These are phyloP conservation scores for Somion occarium DNA, from an alignment of 1,284 basidiomycete species.

Conservation along the genomic window DNA sequence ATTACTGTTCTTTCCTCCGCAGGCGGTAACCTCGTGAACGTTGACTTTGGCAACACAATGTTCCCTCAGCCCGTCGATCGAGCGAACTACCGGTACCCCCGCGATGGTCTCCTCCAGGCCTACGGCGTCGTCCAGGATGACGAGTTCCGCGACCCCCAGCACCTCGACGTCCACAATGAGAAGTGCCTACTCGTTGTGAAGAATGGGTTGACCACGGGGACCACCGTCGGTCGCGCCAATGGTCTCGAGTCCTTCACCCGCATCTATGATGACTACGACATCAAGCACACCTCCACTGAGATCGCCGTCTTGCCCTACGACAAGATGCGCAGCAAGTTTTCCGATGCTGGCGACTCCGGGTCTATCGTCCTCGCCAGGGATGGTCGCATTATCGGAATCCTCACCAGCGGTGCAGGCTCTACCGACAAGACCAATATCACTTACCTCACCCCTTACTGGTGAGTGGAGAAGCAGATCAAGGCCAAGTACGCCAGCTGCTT, in stretches of 20 bases:
- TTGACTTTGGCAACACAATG: constrained; percentile 25
- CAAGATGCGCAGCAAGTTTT: constrained; percentile 21
- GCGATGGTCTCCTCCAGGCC: constrained; percentile 25
- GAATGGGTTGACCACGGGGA: constrained; percentile 16
- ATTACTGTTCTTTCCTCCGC: constrained; percentile 8
- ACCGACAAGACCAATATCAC: constrained; percentile 18
- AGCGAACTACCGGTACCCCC: constrained; percentile 17
- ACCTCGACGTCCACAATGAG: constrained; percentile 28
- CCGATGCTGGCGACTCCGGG: constrained; percentile 20
- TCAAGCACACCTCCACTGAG: constrained; percentile 16
- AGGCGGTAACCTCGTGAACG: constrained; percentile 22
- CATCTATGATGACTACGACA: constrained; percentile 15
- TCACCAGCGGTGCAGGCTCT: constrained; percentile 22
- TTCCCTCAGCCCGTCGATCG: constrained; percentile 23
- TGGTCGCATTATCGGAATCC: constrained; percentile 23
- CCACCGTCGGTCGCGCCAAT: constrained; percentile 25
- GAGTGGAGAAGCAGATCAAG: constrained; percentile 22
- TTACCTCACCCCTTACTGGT: constrained; percentile 25
- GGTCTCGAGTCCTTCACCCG: constrained; percentile 24
- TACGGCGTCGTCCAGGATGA: constrained; percentile 14
- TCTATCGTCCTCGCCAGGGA: constrained; percentile 21
- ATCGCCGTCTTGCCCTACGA: constrained; percentile 11
- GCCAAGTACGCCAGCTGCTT: constrained; percentile 17
- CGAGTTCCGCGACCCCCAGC: constrained; percentile 22
- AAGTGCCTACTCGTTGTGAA: constrained; percentile 24